These are phyloP conservation scores for Vaccinium darrowii DNA, from an alignment of 148 eudicot genomes.

Conservation along the genomic window DNA sequence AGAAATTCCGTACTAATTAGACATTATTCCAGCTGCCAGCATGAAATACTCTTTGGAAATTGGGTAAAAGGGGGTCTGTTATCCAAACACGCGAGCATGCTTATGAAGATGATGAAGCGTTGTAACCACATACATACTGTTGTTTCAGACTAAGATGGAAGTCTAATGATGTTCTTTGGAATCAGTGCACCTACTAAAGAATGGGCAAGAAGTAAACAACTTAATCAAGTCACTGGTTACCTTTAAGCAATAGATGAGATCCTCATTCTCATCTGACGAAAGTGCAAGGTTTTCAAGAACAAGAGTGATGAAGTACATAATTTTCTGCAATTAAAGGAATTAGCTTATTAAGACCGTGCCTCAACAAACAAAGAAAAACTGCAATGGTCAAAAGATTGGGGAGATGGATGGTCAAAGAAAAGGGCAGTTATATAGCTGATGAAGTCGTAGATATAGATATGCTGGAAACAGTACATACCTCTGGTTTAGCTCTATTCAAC, in stretches of 20 bases:
- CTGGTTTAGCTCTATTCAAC: slow-evolving; percentile 76
- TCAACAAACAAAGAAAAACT: not conserved
- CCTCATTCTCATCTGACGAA: slow-evolving; percentile 83
- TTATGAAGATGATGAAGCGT: not conserved
- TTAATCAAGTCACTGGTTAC: slow-evolving; percentile 33
- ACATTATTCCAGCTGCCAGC: not conserved
- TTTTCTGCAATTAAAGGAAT: slow-evolving; percentile 55
- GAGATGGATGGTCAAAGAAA: not conserved
- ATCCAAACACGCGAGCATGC: not conserved
- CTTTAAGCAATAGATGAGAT: slow-evolving; percentile 90
- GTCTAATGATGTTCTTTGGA: not conserved
- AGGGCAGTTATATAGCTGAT: not conserved
- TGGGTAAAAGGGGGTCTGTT: not conserved
- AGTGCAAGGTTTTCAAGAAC: slow-evolving; percentile 90
- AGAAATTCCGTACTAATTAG: not conserved
- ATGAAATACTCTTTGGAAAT: not conserved
- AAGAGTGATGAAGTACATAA: slow-evolving; percentile 86
- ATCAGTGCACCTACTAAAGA: not conserved
- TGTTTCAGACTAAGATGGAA: not conserved
- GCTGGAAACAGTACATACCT: slow-evolving; percentile 51
- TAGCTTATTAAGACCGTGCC: not conserved
- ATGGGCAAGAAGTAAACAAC: not conserved
- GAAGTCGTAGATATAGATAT: not conserved
- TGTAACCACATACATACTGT: not conserved
- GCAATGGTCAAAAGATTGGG: not conserved